Evolutionary conservation across 495 filamentous ascomycete species (phyloP), one percentile per base, ranked within the genome.

Genomic region (Lepidopterella palustris): DNA sequence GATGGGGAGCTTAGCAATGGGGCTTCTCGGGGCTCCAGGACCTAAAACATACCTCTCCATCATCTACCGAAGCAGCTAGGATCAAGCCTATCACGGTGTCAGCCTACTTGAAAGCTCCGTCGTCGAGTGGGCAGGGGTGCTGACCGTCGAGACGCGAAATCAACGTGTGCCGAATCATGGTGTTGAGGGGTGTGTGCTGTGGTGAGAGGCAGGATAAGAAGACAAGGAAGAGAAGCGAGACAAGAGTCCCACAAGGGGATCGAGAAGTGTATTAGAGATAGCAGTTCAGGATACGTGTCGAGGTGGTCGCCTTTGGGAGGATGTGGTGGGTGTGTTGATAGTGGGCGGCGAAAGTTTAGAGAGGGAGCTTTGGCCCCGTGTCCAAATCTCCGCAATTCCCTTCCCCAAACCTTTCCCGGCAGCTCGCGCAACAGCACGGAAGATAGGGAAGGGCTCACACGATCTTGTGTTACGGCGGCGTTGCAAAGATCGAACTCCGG

Each of bases 151-250:
- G 79, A 71, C 93, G 81, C 52, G 89, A 86, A 67, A 98, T 97
- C 72, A 95, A 89, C 42, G 93, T 98, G 71, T 91, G 95, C 74
- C 86, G 87, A 63, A 97, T 92, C 93, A 97, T 97, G 29, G 68
- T 82, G 73, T 40, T 54, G 47, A 25, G 47, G 18, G 4, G 23
- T 21, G 32, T 25, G 21, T n/a, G 24, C 4, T 18, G 20, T 0
- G 0, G 1, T 10, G 20, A 23, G 31, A 9, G 8, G 15, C 13
- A 6, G 23, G 31, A 18, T 2, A 2, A 25, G 28, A 25, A 21
- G 15, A 25, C 47, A 50, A 24, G 47, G 29, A 27, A 50, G 39
- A 28, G 28, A 15, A 10, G 10, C 5, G 20, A 6, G 26, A n/a
- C n/a, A 13, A 24, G 9, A 13, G 10, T 11, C 40, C 18, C 47